These are phyloP conservation scores for Pseudopithomyces maydicus DNA, from an alignment of 2,329 filamentous ascomycete species.

Conservation along the genomic window DNA sequence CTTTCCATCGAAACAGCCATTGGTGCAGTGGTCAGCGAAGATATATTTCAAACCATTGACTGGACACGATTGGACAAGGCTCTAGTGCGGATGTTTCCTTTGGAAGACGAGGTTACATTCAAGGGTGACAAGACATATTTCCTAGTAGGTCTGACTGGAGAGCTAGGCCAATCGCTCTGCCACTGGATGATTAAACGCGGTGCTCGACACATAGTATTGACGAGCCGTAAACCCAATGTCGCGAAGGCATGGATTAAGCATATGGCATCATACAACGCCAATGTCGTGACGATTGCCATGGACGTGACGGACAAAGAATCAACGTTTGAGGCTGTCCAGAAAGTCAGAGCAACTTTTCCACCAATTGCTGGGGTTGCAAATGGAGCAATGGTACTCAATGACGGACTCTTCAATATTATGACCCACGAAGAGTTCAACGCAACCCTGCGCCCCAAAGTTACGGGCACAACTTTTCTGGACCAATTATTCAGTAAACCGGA, in stretches of 20 bases:
- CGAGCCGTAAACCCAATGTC: slow-evolving; percentile 47
- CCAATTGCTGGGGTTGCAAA: slow-evolving; percentile 23
- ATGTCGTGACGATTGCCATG: neutral
- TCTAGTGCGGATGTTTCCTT: no score
- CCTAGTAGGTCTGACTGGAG: neutral
- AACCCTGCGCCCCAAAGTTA: slow-evolving; percentile 17
- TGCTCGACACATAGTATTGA: slow-evolving; percentile 28
- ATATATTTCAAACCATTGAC: neutral
- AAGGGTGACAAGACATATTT: neutral
- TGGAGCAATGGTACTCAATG: slow-evolving; percentile 20
- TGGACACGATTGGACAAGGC: neutral
- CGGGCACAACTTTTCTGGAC: slow-evolving; percentile 19
- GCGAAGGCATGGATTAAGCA: neutral
- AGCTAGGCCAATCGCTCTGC: neutral
- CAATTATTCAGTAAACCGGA: slow-evolving; percentile 10
- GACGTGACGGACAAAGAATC: neutral
- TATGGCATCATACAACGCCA: slow-evolving; percentile 11
- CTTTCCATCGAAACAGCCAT: no score
- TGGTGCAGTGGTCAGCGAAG: neutral
- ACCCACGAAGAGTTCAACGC: neutral
- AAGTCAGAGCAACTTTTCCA: no score
- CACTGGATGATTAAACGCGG: neutral
- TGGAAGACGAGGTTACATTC: no score
- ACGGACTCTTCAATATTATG: neutral
- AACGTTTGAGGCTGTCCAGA: no score